Evolutionary conservation across 2,329 filamentous ascomycete species (phyloP), one percentile per base, ranked within the genome.

Genomic region (Nemania abortiva): DNA sequence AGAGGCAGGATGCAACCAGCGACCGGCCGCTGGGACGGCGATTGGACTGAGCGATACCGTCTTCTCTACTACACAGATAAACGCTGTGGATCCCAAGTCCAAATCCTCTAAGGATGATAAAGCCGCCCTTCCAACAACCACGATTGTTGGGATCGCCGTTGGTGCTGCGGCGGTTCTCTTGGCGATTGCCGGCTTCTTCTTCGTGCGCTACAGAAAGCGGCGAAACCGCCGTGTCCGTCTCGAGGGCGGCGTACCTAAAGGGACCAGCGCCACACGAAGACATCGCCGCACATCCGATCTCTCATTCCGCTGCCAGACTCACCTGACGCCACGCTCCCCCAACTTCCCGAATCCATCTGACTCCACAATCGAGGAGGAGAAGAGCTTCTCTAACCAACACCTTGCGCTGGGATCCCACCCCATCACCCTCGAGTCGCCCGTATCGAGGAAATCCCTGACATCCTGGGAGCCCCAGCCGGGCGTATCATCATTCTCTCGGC

Each of bases 281-380:
- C 70, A 73, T 18, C 77, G 79, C 68, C 81, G 79, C 15, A 75
- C 76, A 15, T 87, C 86, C 0, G 82, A 83, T 4, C 80, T 87
- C 31, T 86, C 84, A 1, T 88, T 87, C 77, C 82, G 82, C 37
- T 87, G 86, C 77, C 84, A 85, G 66, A 82, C 84, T 0, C 82
- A 82, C 62, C 75, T 84, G 27, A 80, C 80, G 9, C 81, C 81
- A 1, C 75, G 79, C 18, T 82, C 81, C 0, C 81, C 83, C 0
- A 74, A 76, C 45, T 81, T 81, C 73, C 74, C 72, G 5, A 72
- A 69, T 50, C 50, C 69, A 15, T 67, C 71, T 6, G 66, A 70
- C 15, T 37, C 61, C 0, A 65, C 74, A 3, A 74, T 77, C 4
- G 77, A 77, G 31, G 78, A 79, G 15, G 78, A 80, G 47, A 78